Conservation (phyloP, 2,329 filamentous ascomycete genomes). For the Ascochyta viciae-villosae region DNA sequence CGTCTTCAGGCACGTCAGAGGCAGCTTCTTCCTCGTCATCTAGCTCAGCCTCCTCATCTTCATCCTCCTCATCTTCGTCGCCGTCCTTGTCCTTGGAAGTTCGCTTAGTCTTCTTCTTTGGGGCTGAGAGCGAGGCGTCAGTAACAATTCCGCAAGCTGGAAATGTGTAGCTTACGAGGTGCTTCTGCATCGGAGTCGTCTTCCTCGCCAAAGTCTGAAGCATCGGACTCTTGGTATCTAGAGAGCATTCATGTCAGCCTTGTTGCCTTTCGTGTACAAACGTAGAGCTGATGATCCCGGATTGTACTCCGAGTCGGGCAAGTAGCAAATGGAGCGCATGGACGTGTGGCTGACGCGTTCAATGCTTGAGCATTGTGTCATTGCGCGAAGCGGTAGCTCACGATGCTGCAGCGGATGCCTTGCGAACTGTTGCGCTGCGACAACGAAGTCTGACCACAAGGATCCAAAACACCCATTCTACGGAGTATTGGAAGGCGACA, state of each 20-base stretch:
- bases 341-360: background rate
- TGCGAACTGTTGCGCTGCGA: conserved; percentile 9
- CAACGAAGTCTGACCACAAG: conserved; percentile 4
- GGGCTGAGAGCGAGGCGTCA: conserved; percentile 26
- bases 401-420: background rate
- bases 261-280: conserved; percentile 3
- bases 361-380: background rate
- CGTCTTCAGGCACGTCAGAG: conserved; percentile 26
- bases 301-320: background rate
- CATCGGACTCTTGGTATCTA: conserved; percentile 49
- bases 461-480: conserved; percentile 20
- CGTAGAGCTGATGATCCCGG: background rate
- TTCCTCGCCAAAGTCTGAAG: conserved; percentile 47
- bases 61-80: conserved; percentile 43
- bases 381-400: conserved; percentile 1
- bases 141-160: conserved; percentile 1
- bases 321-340: background rate
- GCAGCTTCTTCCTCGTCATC: conserved; percentile 36
- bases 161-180: conserved; percentile 40
- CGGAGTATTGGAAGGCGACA: conserved; percentile 26
- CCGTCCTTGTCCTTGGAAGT: conserved; percentile 38
- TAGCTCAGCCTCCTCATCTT: conserved; percentile 43
- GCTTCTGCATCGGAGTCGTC: conserved; percentile 46
- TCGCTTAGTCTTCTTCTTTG: conserved; percentile 46
- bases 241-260: conserved; percentile 26